Conservation (phyloP, 495 filamentous ascomycete genomes). For the Trichoderma erinaceum region DNA sequence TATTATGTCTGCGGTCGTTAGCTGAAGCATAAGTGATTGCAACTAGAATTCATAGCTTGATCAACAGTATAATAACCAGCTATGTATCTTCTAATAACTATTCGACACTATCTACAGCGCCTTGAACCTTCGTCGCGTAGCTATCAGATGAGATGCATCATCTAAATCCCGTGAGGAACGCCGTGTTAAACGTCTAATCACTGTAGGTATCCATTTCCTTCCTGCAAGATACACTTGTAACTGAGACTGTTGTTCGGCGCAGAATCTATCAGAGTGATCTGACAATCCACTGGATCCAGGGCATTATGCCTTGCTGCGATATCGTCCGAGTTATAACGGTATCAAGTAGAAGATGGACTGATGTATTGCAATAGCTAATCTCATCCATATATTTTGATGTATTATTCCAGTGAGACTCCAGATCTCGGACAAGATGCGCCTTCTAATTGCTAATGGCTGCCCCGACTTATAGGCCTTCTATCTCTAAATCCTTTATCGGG, state of each 20-base stretch:
- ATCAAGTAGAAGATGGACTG: neutral
- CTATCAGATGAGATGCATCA: neutral
- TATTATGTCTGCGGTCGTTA: no score
- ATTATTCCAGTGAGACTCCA: neutral
- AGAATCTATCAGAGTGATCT: slow-evolving; percentile 4
- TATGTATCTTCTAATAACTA: neutral
- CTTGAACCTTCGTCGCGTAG: neutral
- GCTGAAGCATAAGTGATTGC: no score
- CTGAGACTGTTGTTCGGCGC: neutral
- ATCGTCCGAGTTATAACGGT: neutral
- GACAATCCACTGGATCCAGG: slow-evolving; percentile 6
- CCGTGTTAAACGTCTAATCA: neutral
- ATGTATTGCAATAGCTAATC: neutral
- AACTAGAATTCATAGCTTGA: neutral
- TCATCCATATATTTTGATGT: no score
- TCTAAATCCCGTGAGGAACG: neutral
- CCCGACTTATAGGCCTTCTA: neutral
- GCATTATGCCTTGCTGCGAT: neutral
- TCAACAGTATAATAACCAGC: neutral
- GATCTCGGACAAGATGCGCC: neutral
- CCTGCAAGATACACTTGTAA: neutral
- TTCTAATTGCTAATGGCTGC: neutral
- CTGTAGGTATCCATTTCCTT: neutral
- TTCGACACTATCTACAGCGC: neutral
- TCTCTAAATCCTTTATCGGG: neutral